These are phyloP conservation scores for Diplosphaera chodatii DNA, from an alignment of 139 green algal genomes.

Conservation along the genomic window DNA sequence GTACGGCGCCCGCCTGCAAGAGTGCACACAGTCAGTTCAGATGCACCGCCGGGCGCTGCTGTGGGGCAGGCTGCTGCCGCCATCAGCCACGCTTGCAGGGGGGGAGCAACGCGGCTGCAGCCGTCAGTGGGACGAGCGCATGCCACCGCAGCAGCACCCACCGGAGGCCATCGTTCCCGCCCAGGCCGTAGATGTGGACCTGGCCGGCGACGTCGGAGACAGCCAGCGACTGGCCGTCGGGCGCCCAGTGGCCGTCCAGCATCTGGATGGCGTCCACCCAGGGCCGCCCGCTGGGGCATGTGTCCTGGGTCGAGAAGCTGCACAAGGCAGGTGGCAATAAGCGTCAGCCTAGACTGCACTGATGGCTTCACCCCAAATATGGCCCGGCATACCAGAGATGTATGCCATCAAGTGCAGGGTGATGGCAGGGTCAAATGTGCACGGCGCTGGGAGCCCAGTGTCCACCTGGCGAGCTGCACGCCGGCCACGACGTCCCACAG, in stretches of 20 bases:
- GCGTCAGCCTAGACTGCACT: not conserved
- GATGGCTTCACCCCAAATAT: too few relatives aligned
- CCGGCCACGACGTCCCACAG: slow-evolving; percentile 62
- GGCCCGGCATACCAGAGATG: too few relatives aligned
- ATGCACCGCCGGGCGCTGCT: too few relatives aligned
- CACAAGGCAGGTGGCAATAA: not conserved
- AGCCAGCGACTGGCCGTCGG: slow-evolving; percentile 36
- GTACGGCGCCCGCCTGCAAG: slow-evolving; percentile 36
- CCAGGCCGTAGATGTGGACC: slow-evolving; percentile 49
- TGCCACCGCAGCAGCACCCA: too few relatives aligned
- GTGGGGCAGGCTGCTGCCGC: too few relatives aligned
- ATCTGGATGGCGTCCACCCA: slow-evolving; percentile 58
- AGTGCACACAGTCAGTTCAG: not conserved
- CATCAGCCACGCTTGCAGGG: too few relatives aligned
- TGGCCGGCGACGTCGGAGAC: slow-evolving; percentile 64
- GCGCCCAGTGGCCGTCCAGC: slow-evolving; percentile 59
- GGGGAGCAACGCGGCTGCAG: too few relatives aligned
- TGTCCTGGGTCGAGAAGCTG: slow-evolving; percentile 47
- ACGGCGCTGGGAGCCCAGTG: too few relatives aligned
- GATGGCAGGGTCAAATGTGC: too few relatives aligned
- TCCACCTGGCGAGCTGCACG: slow-evolving; percentile 32
- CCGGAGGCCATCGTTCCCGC: not conserved
- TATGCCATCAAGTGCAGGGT: too few relatives aligned
- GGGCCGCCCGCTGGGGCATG: slow-evolving; percentile 30
- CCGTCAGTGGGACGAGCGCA: too few relatives aligned